Percentiles rank a stretch among this genome's conserved stretches.
phyloP scores from a whole-genome alignment of 2,329 filamentous ascomycete species.

The Beauveria medogensis region DNA sequence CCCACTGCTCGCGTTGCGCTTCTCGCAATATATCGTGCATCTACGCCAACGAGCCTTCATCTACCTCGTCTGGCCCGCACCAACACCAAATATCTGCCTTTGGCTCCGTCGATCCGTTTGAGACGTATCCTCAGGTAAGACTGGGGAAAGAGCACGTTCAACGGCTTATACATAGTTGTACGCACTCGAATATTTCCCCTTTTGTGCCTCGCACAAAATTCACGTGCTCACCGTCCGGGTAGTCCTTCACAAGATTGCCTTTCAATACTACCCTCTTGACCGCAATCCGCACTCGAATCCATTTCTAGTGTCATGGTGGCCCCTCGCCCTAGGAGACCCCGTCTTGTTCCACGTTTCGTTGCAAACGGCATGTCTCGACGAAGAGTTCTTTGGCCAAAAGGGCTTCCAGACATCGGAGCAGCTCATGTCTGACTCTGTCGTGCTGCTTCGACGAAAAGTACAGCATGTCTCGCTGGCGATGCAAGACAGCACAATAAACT shows the following conservation, averaged over 20 bases:
- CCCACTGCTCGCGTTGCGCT: slow-evolving; percentile 46
- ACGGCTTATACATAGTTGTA: slow-evolving; percentile 48
- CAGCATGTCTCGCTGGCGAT: slow-evolving; percentile 36
- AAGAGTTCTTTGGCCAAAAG: slow-evolving; percentile 42
- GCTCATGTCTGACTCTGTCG: slow-evolving; percentile 49
- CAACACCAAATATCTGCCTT: slow-evolving; percentile 8
- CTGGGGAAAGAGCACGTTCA: slow-evolving; percentile 43
- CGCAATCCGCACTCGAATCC: slow-evolving; percentile 44
- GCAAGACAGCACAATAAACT: slow-evolving; percentile 48
- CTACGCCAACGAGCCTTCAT: slow-evolving; percentile 47
- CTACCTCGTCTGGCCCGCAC: slow-evolving; percentile 14
- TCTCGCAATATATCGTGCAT: slow-evolving; percentile 39
- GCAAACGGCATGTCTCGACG: slow-evolving; percentile 49
- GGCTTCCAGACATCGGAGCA: slow-evolving; percentile 46
- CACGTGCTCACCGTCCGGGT: slow-evolving; percentile 10
- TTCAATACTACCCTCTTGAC: slow-evolving; percentile 52
- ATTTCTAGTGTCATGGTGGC: slow-evolving; percentile 54
- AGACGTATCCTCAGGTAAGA: slow-evolving; percentile 46
- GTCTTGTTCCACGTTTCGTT: slow-evolving; percentile 51
- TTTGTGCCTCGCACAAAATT: background rate
- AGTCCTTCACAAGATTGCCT: slow-evolving; percentile 51
- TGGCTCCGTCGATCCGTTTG: slow-evolving; percentile 41
- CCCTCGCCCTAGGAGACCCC: slow-evolving; percentile 45
- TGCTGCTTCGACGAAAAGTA: slow-evolving; percentile 42
- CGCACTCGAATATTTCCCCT: slow-evolving; percentile 14